A percentile compares a stretch with the other conserved stretches of the same genome.
phyloP scores from a whole-genome alignment of 257 asterid genomes.

The Solanum clarkiae region DNA sequence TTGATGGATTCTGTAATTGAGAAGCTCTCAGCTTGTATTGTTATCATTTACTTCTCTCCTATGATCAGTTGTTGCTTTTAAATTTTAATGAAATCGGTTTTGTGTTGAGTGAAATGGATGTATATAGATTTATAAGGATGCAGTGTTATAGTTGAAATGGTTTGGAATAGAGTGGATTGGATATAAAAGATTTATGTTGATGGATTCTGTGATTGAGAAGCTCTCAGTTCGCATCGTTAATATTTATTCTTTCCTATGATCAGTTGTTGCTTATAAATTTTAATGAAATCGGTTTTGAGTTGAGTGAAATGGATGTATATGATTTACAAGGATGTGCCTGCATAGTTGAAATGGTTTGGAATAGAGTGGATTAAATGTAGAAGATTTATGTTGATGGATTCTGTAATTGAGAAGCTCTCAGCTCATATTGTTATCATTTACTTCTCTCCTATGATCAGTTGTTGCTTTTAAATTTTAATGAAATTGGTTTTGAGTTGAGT shows the following conservation, averaged over 20 bases:
- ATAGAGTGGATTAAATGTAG: background rate
- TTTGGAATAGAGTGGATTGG: background rate
- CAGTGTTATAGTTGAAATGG: background rate
- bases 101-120: background rate
- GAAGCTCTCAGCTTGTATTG: constrained; percentile 67
- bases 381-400: background rate
- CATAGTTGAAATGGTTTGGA: background rate
- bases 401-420: constrained; percentile 43
- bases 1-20: background rate
- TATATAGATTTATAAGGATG: background rate
- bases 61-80: background rate
- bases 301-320: background rate
- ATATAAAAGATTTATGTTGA: background rate
- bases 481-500: background rate
- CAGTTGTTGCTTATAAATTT: background rate
- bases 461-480: background rate
- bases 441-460: background rate
- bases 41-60: background rate
- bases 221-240: constrained; percentile 41
- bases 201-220: constrained; percentile 20
- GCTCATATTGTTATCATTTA: constrained; percentile 19
- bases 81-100: background rate
- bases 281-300: background rate
- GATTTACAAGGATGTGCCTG: background rate
- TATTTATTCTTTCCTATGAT: background rate